These are phyloP conservation scores for Heterococcus sp. DNA, from an alignment of 108 stramenopile genomes.

Conservation along the genomic window DNA sequence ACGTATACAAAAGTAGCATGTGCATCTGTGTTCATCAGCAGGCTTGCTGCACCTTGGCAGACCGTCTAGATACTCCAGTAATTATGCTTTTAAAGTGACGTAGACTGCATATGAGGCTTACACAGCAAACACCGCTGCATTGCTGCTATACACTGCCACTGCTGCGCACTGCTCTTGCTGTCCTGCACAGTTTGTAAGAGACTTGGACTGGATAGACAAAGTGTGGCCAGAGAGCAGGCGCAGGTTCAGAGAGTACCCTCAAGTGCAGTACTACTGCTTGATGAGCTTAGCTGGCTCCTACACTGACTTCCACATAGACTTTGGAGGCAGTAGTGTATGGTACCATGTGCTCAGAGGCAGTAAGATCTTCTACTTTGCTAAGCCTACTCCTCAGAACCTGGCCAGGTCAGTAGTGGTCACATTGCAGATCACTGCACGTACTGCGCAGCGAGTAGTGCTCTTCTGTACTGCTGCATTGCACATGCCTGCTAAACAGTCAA, in stretches of 20 bases:
- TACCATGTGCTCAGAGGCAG: constrained; percentile 76
- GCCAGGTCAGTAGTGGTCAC: not conserved
- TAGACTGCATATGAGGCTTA: too few relatives aligned
- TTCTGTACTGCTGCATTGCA: too few relatives aligned
- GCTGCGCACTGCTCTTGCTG: not conserved
- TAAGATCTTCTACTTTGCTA: constrained; percentile 72
- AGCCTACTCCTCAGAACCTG: constrained; percentile 14
- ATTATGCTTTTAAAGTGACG: too few relatives aligned
- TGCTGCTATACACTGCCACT: not conserved
- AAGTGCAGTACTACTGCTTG: constrained; percentile 79
- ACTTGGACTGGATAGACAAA: constrained; percentile 73
- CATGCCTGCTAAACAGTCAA: too few relatives aligned
- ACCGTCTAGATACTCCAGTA: too few relatives aligned
- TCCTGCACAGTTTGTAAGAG: constrained; percentile 69
- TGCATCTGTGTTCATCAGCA: too few relatives aligned
- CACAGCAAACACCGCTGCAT: not conserved
- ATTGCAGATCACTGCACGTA: too few relatives aligned
- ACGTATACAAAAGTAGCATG: too few relatives aligned
- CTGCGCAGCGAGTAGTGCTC: too few relatives aligned
- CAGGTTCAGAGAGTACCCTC: constrained; percentile 12
- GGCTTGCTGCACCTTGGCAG: too few relatives aligned
- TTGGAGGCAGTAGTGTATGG: constrained; percentile 90
- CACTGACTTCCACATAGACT: constrained; percentile 92
- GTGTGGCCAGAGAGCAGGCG: constrained; percentile 64
- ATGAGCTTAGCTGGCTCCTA: constrained; percentile 73